Percentiles rank a stretch among this genome's conserved stretches.
phyloP scores from a whole-genome alignment of 2,329 filamentous ascomycete species.

The Neofusicoccum cordaticola region DNA sequence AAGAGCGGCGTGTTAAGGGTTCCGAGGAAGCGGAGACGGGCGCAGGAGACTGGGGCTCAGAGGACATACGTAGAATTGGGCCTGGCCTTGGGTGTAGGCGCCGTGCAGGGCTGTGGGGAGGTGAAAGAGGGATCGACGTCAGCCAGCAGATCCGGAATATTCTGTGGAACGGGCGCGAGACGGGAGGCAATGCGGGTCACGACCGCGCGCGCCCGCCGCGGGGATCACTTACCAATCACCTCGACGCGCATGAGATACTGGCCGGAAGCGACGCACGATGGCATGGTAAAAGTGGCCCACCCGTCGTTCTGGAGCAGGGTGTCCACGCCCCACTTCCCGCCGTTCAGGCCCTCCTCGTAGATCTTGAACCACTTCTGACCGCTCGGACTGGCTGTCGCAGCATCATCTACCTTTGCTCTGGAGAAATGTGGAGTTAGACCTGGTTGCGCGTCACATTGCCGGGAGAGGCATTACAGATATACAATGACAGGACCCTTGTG shows the following conservation, averaged over 20 bases:
- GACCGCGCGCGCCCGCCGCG: neutral
- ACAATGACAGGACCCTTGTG: slow-evolving; percentile 46
- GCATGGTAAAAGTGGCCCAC: slow-evolving; percentile 41
- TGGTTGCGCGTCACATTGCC: neutral
- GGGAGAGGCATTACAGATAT: slow-evolving; percentile 29
- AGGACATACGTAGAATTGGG: slow-evolving; percentile 16
- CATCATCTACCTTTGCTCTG: slow-evolving; percentile 40
- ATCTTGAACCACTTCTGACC: slow-evolving; percentile 45
- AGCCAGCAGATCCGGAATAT: slow-evolving; percentile 6
- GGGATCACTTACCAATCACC: slow-evolving; percentile 18
- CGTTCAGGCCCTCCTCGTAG: slow-evolving; percentile 39
- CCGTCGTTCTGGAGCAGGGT: slow-evolving; percentile 47
- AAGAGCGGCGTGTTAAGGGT: neutral
- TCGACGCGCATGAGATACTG: slow-evolving; percentile 26
- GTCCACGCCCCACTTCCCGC: slow-evolving; percentile 50
- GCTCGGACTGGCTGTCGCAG: slow-evolving; percentile 35
- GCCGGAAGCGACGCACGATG: slow-evolving; percentile 34
- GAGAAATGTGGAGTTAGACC: neutral
- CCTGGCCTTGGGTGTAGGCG: slow-evolving; percentile 16
- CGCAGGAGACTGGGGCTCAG: neutral
- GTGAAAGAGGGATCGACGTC: slow-evolving; percentile 1
- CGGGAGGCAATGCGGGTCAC: neutral
- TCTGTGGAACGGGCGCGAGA: neutral
- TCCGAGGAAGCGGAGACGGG: neutral
- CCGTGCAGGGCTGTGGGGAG: slow-evolving; percentile 19